phyloP scores from a whole-genome alignment of 345 rosid genomes.

The Eutrema yunnanense region DNA sequence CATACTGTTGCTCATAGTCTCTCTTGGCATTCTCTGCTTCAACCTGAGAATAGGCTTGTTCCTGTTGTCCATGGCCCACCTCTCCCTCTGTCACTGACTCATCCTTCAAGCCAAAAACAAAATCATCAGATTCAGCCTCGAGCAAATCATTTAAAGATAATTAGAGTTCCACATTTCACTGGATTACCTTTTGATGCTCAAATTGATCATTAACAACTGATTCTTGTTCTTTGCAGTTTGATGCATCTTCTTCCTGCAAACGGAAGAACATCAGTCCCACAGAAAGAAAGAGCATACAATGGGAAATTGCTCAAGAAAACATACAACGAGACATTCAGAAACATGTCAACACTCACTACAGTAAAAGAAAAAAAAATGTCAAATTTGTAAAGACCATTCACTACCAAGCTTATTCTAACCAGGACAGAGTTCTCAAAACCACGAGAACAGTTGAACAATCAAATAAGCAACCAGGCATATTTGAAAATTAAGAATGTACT shows the following conservation, averaged over 20 bases:
- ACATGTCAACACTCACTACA: neutral
- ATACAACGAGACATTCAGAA: neutral
- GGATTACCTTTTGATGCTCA: slow-evolving; percentile 45
- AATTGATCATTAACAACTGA: slow-evolving; percentile 32
- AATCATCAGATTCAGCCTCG: neutral
- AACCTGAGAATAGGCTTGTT: slow-evolving; percentile 32
- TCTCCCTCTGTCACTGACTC: slow-evolving; percentile 47
- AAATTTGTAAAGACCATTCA: neutral
- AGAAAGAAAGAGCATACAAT: neutral
- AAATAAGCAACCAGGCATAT: neutral
- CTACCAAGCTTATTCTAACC: neutral
- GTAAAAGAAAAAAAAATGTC: neutral
- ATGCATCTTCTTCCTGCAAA: slow-evolving; percentile 43
- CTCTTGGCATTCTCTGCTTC: slow-evolving; percentile 32
- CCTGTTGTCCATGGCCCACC: slow-evolving; percentile 37
- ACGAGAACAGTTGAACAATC: neutral
- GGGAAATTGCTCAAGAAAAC: neutral
- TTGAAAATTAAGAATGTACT: neutral
- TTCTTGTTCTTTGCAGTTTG: slow-evolving; percentile 37
- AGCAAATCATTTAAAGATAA: neutral
- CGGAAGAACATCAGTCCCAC: neutral
- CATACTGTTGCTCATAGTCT: slow-evolving; percentile 38
- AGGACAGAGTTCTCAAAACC: neutral
- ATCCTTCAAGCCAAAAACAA: slow-evolving; percentile 32
- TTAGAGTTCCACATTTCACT: neutral